Evolutionary conservation across 192 early-diverging fungal species (phyloP).

Genomic region (Coemansia sp.): DNA sequence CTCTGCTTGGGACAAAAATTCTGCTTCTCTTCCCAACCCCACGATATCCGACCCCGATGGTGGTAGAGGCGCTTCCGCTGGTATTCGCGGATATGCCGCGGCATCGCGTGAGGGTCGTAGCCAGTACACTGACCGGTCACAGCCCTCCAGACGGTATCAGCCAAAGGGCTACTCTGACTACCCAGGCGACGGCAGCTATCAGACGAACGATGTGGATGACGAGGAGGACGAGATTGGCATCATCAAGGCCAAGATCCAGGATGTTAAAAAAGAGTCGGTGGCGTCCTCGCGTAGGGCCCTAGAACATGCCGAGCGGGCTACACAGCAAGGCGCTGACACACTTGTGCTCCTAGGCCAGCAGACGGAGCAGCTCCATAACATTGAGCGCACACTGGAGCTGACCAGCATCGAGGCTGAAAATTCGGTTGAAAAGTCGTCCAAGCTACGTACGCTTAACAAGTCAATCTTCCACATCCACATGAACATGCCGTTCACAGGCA

Average conservation of each 20-base stretch:
- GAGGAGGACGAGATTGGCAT: slow-evolving; percentile 63
- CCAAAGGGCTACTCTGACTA: too few species aligned
- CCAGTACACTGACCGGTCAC: slow-evolving; percentile 7
- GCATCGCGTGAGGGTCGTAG: slow-evolving; percentile 27
- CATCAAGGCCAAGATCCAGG: slow-evolving; percentile 64
- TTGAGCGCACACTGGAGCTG: slow-evolving; percentile 70
- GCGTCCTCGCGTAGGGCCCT: slow-evolving; percentile 67
- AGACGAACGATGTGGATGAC: slow-evolving; percentile 40
- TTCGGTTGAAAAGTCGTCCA: slow-evolving; percentile 38
- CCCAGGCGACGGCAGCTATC: slow-evolving; percentile 8
- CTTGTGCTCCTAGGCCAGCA: slow-evolving; percentile 70
- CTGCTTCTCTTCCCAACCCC: neutral
- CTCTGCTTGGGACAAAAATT: neutral
- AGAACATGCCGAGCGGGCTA: slow-evolving; percentile 62
- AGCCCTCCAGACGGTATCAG: neutral
- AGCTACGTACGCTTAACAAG: slow-evolving; percentile 61
- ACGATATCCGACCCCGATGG: neutral
- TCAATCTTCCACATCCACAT: slow-evolving; percentile 74
- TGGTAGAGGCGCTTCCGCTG: slow-evolving; percentile 2
- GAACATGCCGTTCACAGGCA: slow-evolving; percentile 68
- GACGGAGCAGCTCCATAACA: slow-evolving; percentile 48
- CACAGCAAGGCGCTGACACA: slow-evolving; percentile 60
- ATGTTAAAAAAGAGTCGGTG: slow-evolving; percentile 66
- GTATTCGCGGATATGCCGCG: slow-evolving; percentile 36
- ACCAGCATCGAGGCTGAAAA: slow-evolving; percentile 39